Evolutionary conservation across 768 basidiomycete species (phyloP).

Genomic region (Boletus speciosus): DNA sequence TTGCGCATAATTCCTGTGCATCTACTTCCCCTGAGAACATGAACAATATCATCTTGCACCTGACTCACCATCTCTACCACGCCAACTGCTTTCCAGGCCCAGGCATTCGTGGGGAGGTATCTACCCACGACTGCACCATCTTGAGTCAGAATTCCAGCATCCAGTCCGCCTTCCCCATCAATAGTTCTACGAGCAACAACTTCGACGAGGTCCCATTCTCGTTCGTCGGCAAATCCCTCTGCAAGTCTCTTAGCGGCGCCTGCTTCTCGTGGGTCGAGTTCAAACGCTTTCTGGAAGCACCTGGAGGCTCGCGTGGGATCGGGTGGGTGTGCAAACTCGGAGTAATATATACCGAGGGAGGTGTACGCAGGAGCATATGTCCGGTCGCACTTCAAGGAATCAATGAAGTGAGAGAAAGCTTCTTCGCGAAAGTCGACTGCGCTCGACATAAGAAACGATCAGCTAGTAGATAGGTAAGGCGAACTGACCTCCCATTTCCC

Average conservation of each 20-base stretch:
- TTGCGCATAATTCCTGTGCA: constrained; percentile 59
- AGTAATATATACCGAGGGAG: constrained; percentile 88
- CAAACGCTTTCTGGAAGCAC: constrained; percentile 98
- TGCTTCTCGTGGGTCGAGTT: constrained; percentile 85
- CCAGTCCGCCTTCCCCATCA: constrained; percentile 84
- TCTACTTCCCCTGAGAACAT: constrained; percentile 38
- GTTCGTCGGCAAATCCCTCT: constrained; percentile 85
- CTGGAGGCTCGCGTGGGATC: constrained; percentile 86
- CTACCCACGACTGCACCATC: constrained; percentile 40
- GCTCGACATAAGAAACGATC: constrained; percentile 1
- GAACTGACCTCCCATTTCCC: constrained; percentile 65
- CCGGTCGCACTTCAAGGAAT: constrained; percentile 68
- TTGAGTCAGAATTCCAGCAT: constrained; percentile 49
- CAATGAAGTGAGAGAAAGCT: constrained; percentile 77
- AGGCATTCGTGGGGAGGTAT: constrained; percentile 76
- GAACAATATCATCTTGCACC: neutral
- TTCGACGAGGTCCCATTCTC: constrained; percentile 95
- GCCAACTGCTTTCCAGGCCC: constrained; percentile 98
- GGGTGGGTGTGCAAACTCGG: constrained; percentile 61
- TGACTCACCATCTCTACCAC: constrained; percentile 81
- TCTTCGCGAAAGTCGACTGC: constrained; percentile 52
- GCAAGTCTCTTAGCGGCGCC: constrained; percentile 83
- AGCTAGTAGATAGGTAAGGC: neutral
- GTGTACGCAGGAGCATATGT: constrained; percentile 90
- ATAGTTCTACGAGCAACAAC: constrained; percentile 91